These are phyloP conservation scores for Leccinum boreale DNA, from an alignment of 768 basidiomycete species.

Conservation along the genomic window DNA sequence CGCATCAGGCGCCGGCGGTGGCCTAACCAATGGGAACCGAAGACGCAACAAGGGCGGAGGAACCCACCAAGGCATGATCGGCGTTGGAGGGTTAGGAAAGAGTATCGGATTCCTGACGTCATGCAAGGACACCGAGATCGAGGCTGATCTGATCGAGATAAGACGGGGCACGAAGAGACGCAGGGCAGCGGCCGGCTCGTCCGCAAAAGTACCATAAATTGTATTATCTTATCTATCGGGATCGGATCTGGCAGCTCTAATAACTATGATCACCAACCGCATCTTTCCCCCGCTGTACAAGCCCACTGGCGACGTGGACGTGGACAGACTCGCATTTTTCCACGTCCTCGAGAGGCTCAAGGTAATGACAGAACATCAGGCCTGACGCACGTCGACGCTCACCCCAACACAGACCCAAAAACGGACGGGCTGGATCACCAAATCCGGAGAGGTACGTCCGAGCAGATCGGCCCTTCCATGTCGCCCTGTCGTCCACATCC, in stretches of 20 bases:
- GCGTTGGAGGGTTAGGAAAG: constrained; percentile 69
- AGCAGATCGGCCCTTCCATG: no score
- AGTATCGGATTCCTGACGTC: constrained; percentile 54
- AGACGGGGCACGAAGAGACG: constrained; percentile 66
- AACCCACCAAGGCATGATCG: constrained; percentile 51
- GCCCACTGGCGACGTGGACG: constrained; percentile 47
- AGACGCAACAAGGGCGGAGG: constrained; percentile 53
- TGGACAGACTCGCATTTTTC: constrained; percentile 84
- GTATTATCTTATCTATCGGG: constrained; percentile 30
- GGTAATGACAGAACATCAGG: constrained; percentile 39
- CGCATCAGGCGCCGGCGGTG: constrained; percentile 34
- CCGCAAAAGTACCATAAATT: constrained; percentile 28
- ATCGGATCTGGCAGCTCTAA: constrained; percentile 9
- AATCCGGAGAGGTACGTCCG: constrained; percentile 69
- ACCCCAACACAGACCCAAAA: constrained; percentile 72
- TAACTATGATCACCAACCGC: constrained; percentile 30
- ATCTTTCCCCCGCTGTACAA: constrained; percentile 59
- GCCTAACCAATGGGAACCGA: constrained; percentile 36
- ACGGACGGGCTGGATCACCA: constrained; percentile 83
- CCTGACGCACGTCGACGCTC: background rate
- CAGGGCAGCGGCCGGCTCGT: constrained; percentile 31
- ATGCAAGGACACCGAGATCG: constrained; percentile 68
- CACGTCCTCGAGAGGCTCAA: constrained; percentile 88
- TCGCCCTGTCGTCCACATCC: background rate
- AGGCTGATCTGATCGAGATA: constrained; percentile 75